phyloP scores from a whole-genome alignment of 2,329 filamentous ascomycete species.

The Myotisia sp. region DNA sequence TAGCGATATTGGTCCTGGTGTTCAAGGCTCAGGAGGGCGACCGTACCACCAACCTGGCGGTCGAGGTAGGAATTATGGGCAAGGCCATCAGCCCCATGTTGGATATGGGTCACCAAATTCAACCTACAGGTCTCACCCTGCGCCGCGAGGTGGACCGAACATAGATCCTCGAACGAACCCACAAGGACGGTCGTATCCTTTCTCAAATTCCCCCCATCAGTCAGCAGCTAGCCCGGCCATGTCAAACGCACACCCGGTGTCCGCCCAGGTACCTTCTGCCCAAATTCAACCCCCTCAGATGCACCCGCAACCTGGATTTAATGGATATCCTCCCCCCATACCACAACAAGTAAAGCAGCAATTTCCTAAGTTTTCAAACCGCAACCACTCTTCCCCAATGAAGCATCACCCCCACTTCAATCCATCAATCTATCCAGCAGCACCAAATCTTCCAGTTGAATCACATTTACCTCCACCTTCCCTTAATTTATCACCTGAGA shows the following conservation, averaged over 20 bases:
- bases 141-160: slow-evolving; percentile 35
- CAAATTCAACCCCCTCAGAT: slow-evolving; percentile 52
- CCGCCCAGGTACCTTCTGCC: slow-evolving; percentile 57
- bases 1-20: slow-evolving; percentile 51
- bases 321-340: slow-evolving; percentile 44
- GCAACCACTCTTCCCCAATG: slow-evolving; percentile 12
- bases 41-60: slow-evolving; percentile 43
- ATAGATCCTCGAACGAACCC: slow-evolving; percentile 40
- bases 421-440: slow-evolving; percentile 16
- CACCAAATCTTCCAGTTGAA: slow-evolving; percentile 10
- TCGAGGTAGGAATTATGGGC: slow-evolving; percentile 41
- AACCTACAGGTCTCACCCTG: slow-evolving; percentile 37
- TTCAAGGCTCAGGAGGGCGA: slow-evolving; percentile 39
- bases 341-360: slow-evolving; percentile 47
- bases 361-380: slow-evolving; percentile 20
- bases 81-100: slow-evolving; percentile 37
- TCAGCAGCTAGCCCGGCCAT: slow-evolving; percentile 50
- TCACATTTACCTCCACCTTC: slow-evolving; percentile 16
- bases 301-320: slow-evolving; percentile 44
- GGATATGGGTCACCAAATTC: slow-evolving; percentile 39
- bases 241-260: slow-evolving; percentile 50
- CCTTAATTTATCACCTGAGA: slow-evolving; percentile 54
- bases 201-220: slow-evolving; percentile 53
- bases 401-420: slow-evolving; percentile 15
- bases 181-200: slow-evolving; percentile 33